Evolutionary conservation across 768 basidiomycete species (phyloP).

Genomic region (Suillus plorans): DNA sequence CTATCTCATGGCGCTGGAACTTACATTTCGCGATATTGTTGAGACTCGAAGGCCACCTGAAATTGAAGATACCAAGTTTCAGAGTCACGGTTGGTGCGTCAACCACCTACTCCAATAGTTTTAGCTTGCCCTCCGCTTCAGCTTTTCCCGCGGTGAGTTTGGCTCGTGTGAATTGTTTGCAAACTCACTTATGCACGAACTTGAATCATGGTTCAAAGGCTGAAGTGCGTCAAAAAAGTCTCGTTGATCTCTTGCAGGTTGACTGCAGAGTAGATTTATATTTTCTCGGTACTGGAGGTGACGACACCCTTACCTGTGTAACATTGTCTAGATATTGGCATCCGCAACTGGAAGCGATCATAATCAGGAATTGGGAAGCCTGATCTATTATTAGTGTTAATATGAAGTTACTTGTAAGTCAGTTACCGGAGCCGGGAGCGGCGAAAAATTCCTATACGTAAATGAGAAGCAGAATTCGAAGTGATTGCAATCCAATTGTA

Average conservation of each 20-base stretch:
- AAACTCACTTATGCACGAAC: neutral
- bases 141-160: neutral
- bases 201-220: neutral
- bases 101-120: neutral
- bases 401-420: neutral
- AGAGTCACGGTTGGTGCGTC: neutral
- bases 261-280: slow-evolving; percentile 34
- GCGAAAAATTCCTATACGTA: neutral
- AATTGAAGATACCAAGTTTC: neutral
- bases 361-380: neutral
- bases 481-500: neutral
- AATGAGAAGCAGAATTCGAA: neutral
- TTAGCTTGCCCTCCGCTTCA: neutral
- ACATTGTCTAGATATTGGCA: slow-evolving; percentile 57
- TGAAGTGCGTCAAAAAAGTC: slow-evolving; percentile 2
- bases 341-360: slow-evolving; percentile 71
- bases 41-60: neutral
- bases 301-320: slow-evolving; percentile 46
- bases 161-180: neutral
- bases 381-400: neutral
- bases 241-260: slow-evolving; percentile 80
- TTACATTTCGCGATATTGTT: neutral
- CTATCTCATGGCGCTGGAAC: neutral
- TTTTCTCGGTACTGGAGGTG: neutral
- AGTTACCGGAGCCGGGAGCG: neutral